These are phyloP conservation scores for Colletotrichum simmondsii DNA, from an alignment of 2,329 filamentous ascomycete genomes.

Conservation along the genomic window DNA sequence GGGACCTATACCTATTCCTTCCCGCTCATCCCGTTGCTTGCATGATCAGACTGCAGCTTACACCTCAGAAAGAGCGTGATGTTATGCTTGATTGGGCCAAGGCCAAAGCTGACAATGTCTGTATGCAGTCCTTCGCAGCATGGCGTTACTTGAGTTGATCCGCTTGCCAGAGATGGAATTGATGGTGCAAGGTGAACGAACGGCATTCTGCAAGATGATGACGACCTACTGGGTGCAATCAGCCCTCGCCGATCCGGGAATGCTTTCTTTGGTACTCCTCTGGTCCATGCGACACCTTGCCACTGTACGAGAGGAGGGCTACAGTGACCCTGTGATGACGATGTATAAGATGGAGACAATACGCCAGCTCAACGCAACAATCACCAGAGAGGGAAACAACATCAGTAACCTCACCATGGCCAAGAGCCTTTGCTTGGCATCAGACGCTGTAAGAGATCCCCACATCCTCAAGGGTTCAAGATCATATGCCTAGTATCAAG, in stretches of 20 bases:
- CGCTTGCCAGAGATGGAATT: slow-evolving; percentile 16
- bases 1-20: not conserved
- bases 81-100: not conserved
- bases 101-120: not conserved
- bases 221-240: slow-evolving; percentile 35
- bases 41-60: not conserved
- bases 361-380: slow-evolving; percentile 14
- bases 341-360: slow-evolving; percentile 36
- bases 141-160: slow-evolving; percentile 10
- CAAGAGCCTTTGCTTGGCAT: slow-evolving; percentile 36
- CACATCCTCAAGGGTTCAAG: not conserved
- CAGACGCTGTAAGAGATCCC: slow-evolving; percentile 26
- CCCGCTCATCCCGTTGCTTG: not conserved
- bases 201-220: slow-evolving; percentile 27
- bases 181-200: slow-evolving; percentile 5
- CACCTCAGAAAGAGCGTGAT: not conserved
- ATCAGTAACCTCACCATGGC: slow-evolving; percentile 37
- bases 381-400: slow-evolving; percentile 19
- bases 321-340: slow-evolving; percentile 10
- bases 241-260: slow-evolving; percentile 35
- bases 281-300: slow-evolving; percentile 35
- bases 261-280: slow-evolving; percentile 37
- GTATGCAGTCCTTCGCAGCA: slow-evolving; percentile 1
- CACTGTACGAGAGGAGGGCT: not conserved
- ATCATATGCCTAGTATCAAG: not conserved